Conservation (phyloP, 179 eudicot species). For the Heliamphora ciliata region DNA sequence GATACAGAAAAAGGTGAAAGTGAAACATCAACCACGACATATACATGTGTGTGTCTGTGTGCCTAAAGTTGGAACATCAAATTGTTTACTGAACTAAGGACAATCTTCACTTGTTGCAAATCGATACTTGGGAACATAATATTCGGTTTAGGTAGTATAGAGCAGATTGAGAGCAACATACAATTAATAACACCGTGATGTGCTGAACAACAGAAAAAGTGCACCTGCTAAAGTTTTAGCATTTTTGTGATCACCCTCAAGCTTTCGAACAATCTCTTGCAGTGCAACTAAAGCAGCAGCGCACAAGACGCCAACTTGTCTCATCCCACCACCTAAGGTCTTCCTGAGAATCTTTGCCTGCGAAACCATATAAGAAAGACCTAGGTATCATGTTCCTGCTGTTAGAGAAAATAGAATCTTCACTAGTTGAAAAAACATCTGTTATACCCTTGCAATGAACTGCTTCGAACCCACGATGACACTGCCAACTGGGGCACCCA, state of each 20-base stretch:
- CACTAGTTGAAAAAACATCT: neutral
- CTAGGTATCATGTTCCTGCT: neutral
- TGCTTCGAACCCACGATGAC: constrained; percentile 79
- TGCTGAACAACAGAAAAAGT: too few relatives aligned
- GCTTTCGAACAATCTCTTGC: constrained; percentile 68
- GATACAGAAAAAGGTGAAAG: neutral
- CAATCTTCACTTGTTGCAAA: neutral
- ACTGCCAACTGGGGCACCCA: constrained; percentile 92
- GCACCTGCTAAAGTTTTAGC: constrained; percentile 76
- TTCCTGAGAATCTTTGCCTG: constrained; percentile 77
- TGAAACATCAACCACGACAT: constrained; percentile 7
- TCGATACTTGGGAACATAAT: neutral
- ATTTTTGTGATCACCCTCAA: constrained; percentile 72
- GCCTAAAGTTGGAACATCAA: neutral
- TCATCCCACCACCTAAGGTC: constrained; percentile 96
- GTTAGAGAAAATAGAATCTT: neutral
- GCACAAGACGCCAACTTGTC: constrained; percentile 79
- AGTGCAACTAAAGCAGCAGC: constrained; percentile 88
- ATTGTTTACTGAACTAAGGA: neutral
- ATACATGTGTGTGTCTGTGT: neutral
- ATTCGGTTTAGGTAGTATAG: neutral
- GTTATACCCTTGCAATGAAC: constrained; percentile 63
- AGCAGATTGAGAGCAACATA: neutral
- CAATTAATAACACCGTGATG: neutral
- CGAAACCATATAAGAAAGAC: constrained; percentile 1